Percentiles rank a stretch among this genome's conserved stretches.
phyloP scores from a whole-genome alignment of 352 stramenopile genomes.

The Phytophthora aleatoria region DNA sequence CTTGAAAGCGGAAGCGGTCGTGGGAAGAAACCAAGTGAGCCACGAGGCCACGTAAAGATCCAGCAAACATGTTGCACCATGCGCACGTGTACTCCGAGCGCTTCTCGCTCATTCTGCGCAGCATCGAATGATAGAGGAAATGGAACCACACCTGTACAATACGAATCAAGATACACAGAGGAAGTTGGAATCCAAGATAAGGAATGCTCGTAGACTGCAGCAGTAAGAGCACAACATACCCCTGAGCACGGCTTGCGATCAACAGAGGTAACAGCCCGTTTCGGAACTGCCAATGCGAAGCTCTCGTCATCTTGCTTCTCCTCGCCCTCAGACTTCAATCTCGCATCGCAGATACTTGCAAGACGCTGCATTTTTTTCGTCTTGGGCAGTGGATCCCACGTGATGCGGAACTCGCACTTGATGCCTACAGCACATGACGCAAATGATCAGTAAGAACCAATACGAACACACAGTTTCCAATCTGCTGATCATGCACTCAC shows the following conservation, averaged over 20 bases:
- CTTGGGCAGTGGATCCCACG: conserved; percentile 50
- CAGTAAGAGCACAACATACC: conserved; percentile 23
- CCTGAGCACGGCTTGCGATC: conserved; percentile 32
- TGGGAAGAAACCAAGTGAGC: conserved; percentile 80
- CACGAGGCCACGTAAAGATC: conserved; percentile 72
- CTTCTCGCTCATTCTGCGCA: conserved; percentile 83
- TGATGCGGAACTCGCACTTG: conserved; percentile 58
- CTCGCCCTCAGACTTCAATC: conserved; percentile 36
- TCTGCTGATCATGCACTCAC: conserved; percentile 31
- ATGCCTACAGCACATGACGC: conserved; percentile 37
- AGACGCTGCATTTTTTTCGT: conserved; percentile 51
- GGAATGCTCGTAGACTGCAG: neutral
- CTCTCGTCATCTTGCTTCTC: conserved; percentile 27
- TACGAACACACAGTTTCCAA: neutral
- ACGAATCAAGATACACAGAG: neutral
- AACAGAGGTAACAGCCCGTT: conserved; percentile 30
- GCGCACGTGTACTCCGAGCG: conserved; percentile 80
- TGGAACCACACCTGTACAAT: conserved; percentile 77
- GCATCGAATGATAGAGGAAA: conserved; percentile 82
- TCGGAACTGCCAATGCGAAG: conserved; percentile 47
- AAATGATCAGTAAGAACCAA: conserved; percentile 8
- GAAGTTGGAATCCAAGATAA: conserved; percentile 1
- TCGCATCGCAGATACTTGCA: conserved; percentile 40
- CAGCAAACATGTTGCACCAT: conserved; percentile 85
- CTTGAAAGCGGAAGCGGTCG: conserved; percentile 81